Conservation (phyloP, 495 filamentous ascomycete genomes). For the Neurospora sp. region DNA sequence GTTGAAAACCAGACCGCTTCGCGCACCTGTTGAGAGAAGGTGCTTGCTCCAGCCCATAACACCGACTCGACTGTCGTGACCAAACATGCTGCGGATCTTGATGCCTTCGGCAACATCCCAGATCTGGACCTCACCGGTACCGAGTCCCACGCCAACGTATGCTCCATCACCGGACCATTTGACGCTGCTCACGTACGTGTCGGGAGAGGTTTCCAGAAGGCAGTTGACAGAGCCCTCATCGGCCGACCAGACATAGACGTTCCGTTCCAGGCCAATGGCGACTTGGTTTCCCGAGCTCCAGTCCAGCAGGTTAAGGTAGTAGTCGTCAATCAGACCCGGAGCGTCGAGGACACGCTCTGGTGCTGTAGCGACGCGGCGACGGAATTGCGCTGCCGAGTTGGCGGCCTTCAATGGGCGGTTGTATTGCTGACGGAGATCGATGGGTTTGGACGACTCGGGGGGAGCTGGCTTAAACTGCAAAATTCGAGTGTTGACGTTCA, state of each 20-base stretch:
- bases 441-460: constrained; percentile 93
- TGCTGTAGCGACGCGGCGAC: constrained; percentile 83
- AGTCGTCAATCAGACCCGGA: constrained; percentile 91
- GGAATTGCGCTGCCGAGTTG: constrained; percentile 67
- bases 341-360: constrained; percentile 97
- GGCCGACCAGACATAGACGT: constrained; percentile 98
- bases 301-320: constrained; percentile 96
- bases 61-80: constrained; percentile 90
- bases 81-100: constrained; percentile 96
- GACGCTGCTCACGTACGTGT: constrained; percentile 95
- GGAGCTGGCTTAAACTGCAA: constrained; percentile 97
- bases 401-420: constrained; percentile 86
- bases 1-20: constrained; percentile 94
- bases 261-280: constrained; percentile 92
- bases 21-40: constrained; percentile 85
- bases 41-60: constrained; percentile 99
- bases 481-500: constrained; percentile 87
- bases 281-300: constrained; percentile 98
- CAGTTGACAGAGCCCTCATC: constrained; percentile 80
- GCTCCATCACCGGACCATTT: constrained; percentile 98
- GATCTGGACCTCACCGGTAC: constrained; percentile 94
- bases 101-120: constrained; percentile 95
- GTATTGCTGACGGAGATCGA: constrained; percentile 94
- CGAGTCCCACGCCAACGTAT: constrained; percentile 91
- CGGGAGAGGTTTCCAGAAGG: constrained; percentile 72